Evolutionary conservation across 2,329 filamentous ascomycete species (phyloP), one percentile per base, ranked within the genome.

Genomic region (Xylariaceae sp.): DNA sequence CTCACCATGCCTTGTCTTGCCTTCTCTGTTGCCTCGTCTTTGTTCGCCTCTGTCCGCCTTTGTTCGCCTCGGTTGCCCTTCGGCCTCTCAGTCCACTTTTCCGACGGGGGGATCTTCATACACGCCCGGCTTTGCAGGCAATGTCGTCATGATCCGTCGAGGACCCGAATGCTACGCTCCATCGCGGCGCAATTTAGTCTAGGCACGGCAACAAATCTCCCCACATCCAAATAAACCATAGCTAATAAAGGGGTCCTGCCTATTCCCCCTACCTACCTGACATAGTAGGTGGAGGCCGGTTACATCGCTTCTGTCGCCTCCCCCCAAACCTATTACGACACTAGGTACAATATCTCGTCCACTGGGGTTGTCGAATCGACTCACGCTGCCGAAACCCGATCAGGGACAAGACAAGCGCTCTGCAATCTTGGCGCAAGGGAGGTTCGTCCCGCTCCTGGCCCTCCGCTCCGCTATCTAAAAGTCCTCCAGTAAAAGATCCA

Each of bases 141-240:
- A 49, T 49, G 41, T 53, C 42, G 50, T 53, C 50, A 49, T 50
- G 46, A 44, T 50, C 36, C 15, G 36, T 39, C 41, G 29, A 51
- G 45, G 37, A 47, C 36, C 55, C 51, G 51, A 55, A 55, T 52
- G 48, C 42, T 19, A 57, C 52, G 48, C 51, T 55, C 51, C 52
- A 42, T 49, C 49, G 55, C 22, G 32, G 7, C 32, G 39, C 37
- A 47, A 29, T 34, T 45, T 34, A 34, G 32, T 15, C 13, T 34
- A 34, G 34, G 26, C n/a, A 51, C 26, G 34, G 36, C 19, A 40
- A 51, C n/a, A 45, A 45, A 16, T 7, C n/a, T 7, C 36, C 36
- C n/a, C 36, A 39, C 36, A 39, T 12, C 36, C 12, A n/a, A 39
- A 15, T 39, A 6, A n/a, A 18, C 15, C 16, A 39, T 5, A 39